Conservation (phyloP, 345 rosid species). For the Citrus glauca region DNA sequence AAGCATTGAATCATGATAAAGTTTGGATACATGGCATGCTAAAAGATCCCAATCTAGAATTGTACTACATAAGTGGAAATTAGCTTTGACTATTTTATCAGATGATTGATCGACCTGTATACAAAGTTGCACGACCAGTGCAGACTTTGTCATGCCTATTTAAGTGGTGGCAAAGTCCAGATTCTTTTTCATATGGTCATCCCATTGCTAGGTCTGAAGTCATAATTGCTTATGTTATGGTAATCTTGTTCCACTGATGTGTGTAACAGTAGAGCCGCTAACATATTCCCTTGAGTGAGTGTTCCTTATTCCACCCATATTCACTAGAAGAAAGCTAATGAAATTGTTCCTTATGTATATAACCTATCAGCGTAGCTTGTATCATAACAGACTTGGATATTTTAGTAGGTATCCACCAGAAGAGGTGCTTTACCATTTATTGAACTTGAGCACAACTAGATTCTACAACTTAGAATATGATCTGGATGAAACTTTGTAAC, state of each 20-base stretch:
- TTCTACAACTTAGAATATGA: neutral
- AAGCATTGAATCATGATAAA: neutral
- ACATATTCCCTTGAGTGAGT: neutral
- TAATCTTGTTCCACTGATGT: neutral
- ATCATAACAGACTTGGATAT: neutral
- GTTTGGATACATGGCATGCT: neutral
- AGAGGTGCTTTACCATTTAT: neutral
- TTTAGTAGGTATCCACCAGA: neutral
- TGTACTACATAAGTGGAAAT: neutral
- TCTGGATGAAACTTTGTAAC: constrained; percentile 20
- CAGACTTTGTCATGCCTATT: neutral
- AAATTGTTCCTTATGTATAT: neutral
- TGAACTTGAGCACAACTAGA: neutral
- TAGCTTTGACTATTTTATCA: neutral
- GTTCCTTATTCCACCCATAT: neutral
- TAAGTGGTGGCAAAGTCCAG: neutral
- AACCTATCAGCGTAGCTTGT: neutral
- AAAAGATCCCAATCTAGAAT: neutral
- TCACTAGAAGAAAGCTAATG: neutral
- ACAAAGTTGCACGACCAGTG: neutral
- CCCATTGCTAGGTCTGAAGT: neutral
- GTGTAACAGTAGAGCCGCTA: neutral
- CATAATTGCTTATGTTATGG: neutral
- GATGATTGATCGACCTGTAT: constrained; percentile 1
- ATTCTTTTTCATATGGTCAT: neutral